Evolutionary conservation across 495 filamentous ascomycete species (phyloP).

Genomic region (Emericellopsis terricola): DNA sequence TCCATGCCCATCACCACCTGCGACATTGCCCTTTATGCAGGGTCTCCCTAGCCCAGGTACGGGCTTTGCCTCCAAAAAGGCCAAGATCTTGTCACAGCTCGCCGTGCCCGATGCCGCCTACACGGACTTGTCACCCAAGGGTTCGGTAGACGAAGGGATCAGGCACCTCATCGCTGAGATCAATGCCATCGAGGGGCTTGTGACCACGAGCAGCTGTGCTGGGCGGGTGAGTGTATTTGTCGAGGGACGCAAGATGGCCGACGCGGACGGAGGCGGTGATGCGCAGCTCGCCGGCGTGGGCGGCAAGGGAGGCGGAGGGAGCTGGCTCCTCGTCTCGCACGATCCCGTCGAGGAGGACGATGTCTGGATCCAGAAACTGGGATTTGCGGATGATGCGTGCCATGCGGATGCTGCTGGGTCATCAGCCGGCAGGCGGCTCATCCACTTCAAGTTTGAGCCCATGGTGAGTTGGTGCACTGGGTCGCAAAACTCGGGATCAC

Average conservation of each 20-base stretch:
- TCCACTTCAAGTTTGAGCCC: slow-evolving; percentile 87
- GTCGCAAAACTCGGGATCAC: too few species aligned
- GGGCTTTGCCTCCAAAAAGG: slow-evolving; percentile 42
- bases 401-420: slow-evolving; percentile 2
- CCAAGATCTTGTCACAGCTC: slow-evolving; percentile 45
- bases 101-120: slow-evolving; percentile 45
- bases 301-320: slow-evolving; percentile 64
- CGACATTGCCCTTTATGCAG: too few species aligned
- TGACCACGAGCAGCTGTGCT: slow-evolving; percentile 84
- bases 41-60: slow-evolving; percentile 9
- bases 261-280: slow-evolving; percentile 5
- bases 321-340: slow-evolving; percentile 81
- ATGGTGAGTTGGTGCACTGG: slow-evolving; percentile 41
- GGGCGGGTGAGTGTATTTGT: slow-evolving; percentile 72
- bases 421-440: slow-evolving; percentile 29
- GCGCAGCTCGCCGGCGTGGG: slow-evolving; percentile 34
- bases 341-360: slow-evolving; percentile 32
- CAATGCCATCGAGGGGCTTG: slow-evolving; percentile 52
- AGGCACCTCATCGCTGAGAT: slow-evolving; percentile 56
- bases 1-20: too few species aligned
- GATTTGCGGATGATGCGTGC: neutral
- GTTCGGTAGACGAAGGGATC: slow-evolving; percentile 61
- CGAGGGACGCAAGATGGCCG: slow-evolving; percentile 46
- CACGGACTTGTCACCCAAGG: slow-evolving; percentile 69
- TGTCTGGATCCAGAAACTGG: neutral